Base-by-base conservation (phyloP, 2,329 filamentous ascomycete species). In the Neonectria sp. region DNA sequence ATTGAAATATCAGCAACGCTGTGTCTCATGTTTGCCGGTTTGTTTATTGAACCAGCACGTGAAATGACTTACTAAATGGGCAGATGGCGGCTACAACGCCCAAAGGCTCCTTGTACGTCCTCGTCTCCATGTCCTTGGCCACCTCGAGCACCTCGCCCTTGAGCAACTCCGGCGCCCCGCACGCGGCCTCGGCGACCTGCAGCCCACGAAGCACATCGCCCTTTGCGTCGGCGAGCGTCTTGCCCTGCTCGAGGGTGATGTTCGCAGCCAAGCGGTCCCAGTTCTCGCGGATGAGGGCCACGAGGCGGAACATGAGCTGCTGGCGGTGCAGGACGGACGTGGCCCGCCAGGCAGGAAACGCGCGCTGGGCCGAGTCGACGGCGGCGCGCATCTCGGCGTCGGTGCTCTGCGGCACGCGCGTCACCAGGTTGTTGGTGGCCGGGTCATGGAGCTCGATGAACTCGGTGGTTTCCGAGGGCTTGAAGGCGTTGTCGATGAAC, bases 71-170 rank as follows among this genome's bases (percentile, higher is more conserved):
- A 91, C 89, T 94, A 79, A 94, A 94, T 1, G 92, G 92, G 82
- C 92, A 94, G 65, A 94, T 94, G 24, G 92, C 91, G 43, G 92
- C 92, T 37, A 92, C 90, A n/a, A 94, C 89, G 46, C 92, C 92
- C 72, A 94, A 81, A 63, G 92, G 91, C 83, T 94, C 92, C 71
- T 88, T 86, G 79, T 94, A 94, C 57, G 88, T 90, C 73, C 92
- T 84, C n/a, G 92, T 95, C 82, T 94, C 92, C 92, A 95, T 94
- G 76, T 94, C 92, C 84, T 92, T 93, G n/a, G 91, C 88, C 4
- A 95, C 92, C 82, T 94, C 92, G 4, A 95, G 85, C 37, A 95
- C 85, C 81, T 94, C 92, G 49, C 92, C 92, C 71, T 91, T 92
- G 78, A 94, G 84, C 78, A 93, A 87, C 56, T 92, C 92, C 0